Conservation (phyloP, 805 yeast genomes). For the Candida methanosorbosa region DNA sequence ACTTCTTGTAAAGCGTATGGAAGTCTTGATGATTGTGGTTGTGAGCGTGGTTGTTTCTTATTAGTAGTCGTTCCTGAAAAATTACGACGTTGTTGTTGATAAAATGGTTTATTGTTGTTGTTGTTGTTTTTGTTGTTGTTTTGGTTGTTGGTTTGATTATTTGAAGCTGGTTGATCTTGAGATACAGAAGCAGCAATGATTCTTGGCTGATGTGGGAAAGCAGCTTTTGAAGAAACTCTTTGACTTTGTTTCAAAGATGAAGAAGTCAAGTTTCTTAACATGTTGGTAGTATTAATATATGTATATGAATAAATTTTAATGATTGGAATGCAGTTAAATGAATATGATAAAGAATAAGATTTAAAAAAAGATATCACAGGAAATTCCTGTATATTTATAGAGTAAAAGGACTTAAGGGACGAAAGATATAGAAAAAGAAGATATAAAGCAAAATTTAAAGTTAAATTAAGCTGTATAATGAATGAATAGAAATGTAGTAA, state of each 20-base stretch:
- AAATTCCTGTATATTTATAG: too few species aligned
- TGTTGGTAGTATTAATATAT: too few species aligned
- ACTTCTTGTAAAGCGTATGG: constrained; percentile 2
- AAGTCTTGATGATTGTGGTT: background rate
- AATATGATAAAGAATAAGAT: too few species aligned
- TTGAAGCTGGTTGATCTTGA: background rate
- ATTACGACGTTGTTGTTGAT: constrained; percentile 4
- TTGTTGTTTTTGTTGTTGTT: constrained; percentile 3
- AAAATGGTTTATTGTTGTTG: too few species aligned
- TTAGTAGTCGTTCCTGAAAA: background rate
- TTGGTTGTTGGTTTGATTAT: constrained; percentile 1
- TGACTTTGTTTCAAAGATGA: constrained; percentile 24
- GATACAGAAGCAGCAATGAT: constrained; percentile 1
- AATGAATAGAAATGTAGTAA: too few species aligned
- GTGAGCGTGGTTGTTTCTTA: background rate
- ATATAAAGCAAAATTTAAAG: too few species aligned
- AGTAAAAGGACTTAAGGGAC: too few species aligned
- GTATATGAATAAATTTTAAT: too few species aligned
- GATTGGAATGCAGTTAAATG: too few species aligned
- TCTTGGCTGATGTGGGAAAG: constrained; percentile 15
- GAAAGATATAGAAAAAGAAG: too few species aligned
- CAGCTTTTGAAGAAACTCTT: constrained; percentile 23
- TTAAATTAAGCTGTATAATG: too few species aligned
- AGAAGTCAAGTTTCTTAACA: constrained; percentile 23
- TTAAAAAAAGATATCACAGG: too few species aligned